phyloP scores from a whole-genome alignment of 164 flowering plant genomes.

The Echeveria elegans region DNA sequence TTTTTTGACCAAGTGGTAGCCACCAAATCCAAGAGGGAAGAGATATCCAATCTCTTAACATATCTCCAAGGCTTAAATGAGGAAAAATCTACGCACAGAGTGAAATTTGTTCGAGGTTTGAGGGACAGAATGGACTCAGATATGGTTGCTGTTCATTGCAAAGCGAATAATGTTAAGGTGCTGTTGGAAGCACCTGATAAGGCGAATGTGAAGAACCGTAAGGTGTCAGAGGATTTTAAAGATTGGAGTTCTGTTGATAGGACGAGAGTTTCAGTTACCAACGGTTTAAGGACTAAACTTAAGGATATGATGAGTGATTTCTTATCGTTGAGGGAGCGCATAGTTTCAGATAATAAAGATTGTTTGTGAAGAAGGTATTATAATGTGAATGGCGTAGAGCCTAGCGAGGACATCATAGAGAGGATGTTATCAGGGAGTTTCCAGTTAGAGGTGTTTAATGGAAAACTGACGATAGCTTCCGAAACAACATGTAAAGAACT shows the following conservation, averaged over 20 bases:
- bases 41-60: not conserved
- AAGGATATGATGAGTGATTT: conserved; percentile 24
- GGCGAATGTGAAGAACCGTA: conserved; percentile 15
- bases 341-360: conserved; percentile 19
- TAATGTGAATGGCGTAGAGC: conserved; percentile 17
- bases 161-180: conserved; percentile 18
- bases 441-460: conserved; percentile 9
- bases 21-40: conserved; percentile 31
- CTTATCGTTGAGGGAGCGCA: conserved; percentile 16
- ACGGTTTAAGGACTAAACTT: conserved; percentile 20
- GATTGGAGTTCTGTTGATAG: conserved; percentile 22
- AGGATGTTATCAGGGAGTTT: conserved; percentile 17
- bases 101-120: conserved; percentile 13
- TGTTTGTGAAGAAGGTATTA: conserved; percentile 19
- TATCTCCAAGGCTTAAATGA: not conserved
- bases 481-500: conserved; percentile 9
- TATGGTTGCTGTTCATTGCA: conserved; percentile 19
- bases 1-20: conserved; percentile 8
- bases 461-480: not conserved
- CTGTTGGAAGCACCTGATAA: not conserved
- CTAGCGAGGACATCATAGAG: conserved; percentile 20
- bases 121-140: conserved; percentile 22
- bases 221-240: conserved; percentile 8
- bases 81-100: not conserved
- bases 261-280: conserved; percentile 18